These are phyloP conservation scores for Gillenia trifoliata DNA, from an alignment of 306 rosid genomes.

Conservation along the genomic window DNA sequence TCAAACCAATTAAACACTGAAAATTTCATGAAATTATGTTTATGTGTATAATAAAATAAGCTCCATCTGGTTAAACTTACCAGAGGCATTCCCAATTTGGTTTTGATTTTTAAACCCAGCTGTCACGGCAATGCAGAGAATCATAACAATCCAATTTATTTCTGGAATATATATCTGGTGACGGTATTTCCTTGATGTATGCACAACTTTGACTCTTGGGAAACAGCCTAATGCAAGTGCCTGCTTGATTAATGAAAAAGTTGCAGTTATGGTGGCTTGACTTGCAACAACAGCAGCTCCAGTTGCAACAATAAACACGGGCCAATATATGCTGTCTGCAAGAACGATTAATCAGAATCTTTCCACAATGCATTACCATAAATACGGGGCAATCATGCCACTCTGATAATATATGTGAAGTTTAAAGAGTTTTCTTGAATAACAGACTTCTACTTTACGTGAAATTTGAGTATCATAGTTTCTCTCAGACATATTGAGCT, in stretches of 20 bases:
- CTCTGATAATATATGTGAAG: background rate
- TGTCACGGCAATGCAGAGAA: conserved; percentile 92
- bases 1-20: background rate
- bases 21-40: background rate
- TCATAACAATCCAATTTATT: conserved; percentile 92
- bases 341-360: conserved; percentile 24
- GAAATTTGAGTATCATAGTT: background rate
- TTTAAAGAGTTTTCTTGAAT: background rate
- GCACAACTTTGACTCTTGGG: conserved; percentile 90
- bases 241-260: conserved; percentile 88
- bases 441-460: background rate
- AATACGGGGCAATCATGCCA: background rate
- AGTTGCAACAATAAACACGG: conserved; percentile 89
- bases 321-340: conserved; percentile 86
- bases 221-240: conserved; percentile 92
- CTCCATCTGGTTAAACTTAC: conserved; percentile 28
- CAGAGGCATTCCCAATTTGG: conserved; percentile 95
- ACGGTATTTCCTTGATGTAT: conserved; percentile 78
- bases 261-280: conserved; percentile 90
- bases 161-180: conserved; percentile 93
- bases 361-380: conserved; percentile 4
- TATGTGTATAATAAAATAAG: background rate
- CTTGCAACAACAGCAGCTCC: conserved; percentile 94
- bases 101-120: conserved; percentile 88
- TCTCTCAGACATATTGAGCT: too few relatives aligned